Evolutionary conservation across 2,329 filamentous ascomycete species (phyloP), one percentile per base, ranked within the genome.

Genomic region (Mariannaea sp.): DNA sequence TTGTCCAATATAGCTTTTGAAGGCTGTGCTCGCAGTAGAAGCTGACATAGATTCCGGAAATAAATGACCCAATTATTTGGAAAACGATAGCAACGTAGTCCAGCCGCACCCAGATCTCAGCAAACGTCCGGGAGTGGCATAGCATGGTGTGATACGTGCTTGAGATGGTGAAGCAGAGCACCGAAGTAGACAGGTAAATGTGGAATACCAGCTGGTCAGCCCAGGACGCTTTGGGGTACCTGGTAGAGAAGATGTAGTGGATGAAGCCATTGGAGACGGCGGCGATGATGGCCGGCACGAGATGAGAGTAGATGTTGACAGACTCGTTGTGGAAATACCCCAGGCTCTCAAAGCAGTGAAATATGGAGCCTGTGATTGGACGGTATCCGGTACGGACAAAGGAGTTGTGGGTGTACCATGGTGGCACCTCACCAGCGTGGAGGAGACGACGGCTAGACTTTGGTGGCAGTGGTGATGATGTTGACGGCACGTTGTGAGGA

Each of bases 281-380:
- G 19, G 50, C 45, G 17, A 69, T 16, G 3, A 77, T 33, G 9
- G 70, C 75, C 0, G 78, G 77, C 2, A 81, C 57, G 4, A 81
- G 68, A 59, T 72, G 68, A 12, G 68, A 61, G 56, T 64, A 68
- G 53, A 71, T 71, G 57, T 71, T 71, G 54, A 66, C 53, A 3
- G 67, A 62, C 52, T 72, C 67, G 53, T 71, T 72, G 59, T 72
- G 68, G 12, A 71, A 30, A 58, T 76, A 74, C 2, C 62, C 55
- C 68, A 70, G 73, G 49, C 75, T 79, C 20, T 59, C 45, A 44
- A 79, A 60, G 48, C 70, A 80, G 9, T 53, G 55, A 2, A 40
- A 49, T 19, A 56, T 60, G 1, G 76, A 79, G 45, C 68, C 61
- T 3, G 70, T 73, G 20, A 72, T 68, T 4, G 73, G 73, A n/a